A percentile compares a stretch with the other conserved stretches of the same genome.
Conservation (phyloP, 169 alveolate species). For the Plasmodium inui region DNA sequence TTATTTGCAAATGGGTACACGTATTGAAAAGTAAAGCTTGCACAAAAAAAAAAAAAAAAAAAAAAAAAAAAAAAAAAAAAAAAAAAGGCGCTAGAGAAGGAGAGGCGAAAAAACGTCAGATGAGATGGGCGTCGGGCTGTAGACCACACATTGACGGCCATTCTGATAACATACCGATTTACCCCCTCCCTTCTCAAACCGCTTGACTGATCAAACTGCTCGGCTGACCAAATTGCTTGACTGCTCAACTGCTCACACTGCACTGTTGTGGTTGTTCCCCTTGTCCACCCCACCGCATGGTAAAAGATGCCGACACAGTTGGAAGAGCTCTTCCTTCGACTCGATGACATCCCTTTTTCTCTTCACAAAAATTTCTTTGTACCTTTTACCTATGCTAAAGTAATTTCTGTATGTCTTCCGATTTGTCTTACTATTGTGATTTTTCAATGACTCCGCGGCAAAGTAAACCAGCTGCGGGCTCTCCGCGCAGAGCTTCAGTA, state of each 20-base stretch:
- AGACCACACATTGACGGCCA: neutral
- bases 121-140: neutral
- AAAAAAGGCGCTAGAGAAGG: neutral
- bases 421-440: slow-evolving; percentile 22
- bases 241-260: neutral
- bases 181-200: too few relatives aligned
- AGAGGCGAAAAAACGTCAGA: neutral
- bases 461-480: slow-evolving; percentile 68
- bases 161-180: neutral
- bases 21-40: neutral
- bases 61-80: neutral
- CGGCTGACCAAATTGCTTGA: too few relatives aligned
- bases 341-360: slow-evolving; percentile 39
- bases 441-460: slow-evolving; percentile 38
- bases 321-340: slow-evolving; percentile 5
- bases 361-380: slow-evolving; percentile 41
- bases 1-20: neutral
- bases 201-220: too few relatives aligned
- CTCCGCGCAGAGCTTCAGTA: slow-evolving; percentile 42
- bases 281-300: neutral
- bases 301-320: slow-evolving; percentile 31
- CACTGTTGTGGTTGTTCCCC: neutral
- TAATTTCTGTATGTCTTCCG: slow-evolving; percentile 26
- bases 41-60: neutral
- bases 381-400: slow-evolving; percentile 36